phyloP scores from a whole-genome alignment of 2,329 filamentous ascomycete genomes.

The Fusarium sp. region DNA sequence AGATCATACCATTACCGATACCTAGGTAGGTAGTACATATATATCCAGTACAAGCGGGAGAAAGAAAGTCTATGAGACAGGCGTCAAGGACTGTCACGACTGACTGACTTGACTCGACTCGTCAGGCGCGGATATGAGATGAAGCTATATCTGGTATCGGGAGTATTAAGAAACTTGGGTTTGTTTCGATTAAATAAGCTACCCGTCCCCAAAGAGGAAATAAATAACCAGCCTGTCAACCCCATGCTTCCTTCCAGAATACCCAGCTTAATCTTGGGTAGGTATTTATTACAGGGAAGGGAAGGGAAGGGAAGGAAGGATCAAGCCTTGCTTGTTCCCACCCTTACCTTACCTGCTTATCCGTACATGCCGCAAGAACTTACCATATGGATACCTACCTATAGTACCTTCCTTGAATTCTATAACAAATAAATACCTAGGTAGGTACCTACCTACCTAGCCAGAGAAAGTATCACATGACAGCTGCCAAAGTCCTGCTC shows the following conservation, averaged over 20 bases:
- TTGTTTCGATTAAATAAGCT: not conserved
- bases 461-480: conserved; percentile 16
- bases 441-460: not conserved
- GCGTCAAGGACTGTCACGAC: not conserved
- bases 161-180: conserved; percentile 1
- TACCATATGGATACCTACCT: not conserved
- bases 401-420: too few relatives aligned
- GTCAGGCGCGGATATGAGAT: not conserved
- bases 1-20: not conserved
- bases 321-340: not conserved
- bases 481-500: conserved; percentile 10
- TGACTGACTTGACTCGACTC: not conserved
- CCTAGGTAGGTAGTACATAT: not conserved
- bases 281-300: conserved; percentile 1
- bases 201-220: conserved; percentile 13
- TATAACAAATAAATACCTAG: too few relatives aligned
- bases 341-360: not conserved
- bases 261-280: not conserved
- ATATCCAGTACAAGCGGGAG: not conserved
- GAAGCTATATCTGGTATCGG: not conserved
- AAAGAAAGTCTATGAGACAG: not conserved
- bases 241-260: conserved; percentile 31
- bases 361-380: too few relatives aligned
- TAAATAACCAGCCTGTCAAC: conserved; percentile 4
- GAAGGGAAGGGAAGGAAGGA: not conserved